Conservation (phyloP, 2,329 filamentous ascomycete species). For the Neodidymelliopsis sp. region DNA sequence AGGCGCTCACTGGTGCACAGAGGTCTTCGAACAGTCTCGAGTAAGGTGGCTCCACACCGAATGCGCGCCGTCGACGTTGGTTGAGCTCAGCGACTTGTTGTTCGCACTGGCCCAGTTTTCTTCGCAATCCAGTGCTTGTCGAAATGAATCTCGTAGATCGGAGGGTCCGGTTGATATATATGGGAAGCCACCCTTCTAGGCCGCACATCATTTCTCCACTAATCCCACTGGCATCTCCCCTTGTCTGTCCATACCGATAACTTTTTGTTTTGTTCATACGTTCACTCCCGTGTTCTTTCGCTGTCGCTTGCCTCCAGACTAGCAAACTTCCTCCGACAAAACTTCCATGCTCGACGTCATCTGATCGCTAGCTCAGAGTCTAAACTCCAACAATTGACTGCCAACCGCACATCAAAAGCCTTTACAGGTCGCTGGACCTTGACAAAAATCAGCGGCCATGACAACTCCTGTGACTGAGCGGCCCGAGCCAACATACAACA, state of each 20-base stretch:
- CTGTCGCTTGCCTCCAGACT: conserved; percentile 5
- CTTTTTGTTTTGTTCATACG: background rate
- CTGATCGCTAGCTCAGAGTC: conserved; percentile 4
- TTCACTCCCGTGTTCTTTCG: conserved; percentile 1
- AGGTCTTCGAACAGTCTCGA: conserved; percentile 15
- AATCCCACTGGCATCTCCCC: conserved; percentile 1
- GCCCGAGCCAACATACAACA: conserved; percentile 47
- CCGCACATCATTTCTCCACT: conserved; percentile 18
- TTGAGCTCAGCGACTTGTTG: conserved; percentile 20
- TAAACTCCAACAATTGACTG: conserved; percentile 1
- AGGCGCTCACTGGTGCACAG: conserved; percentile 8
- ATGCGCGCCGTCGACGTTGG: conserved; percentile 19
- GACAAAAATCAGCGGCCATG: conserved; percentile 35
- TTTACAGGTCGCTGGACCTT: conserved; percentile 12
- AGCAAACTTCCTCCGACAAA: conserved; percentile 7
- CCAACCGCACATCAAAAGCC: background rate
- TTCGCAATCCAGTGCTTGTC: conserved; percentile 13
- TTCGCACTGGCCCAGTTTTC: conserved; percentile 23
- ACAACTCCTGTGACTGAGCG: conserved; percentile 45
- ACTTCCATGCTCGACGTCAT: conserved; percentile 10
- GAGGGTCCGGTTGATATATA: conserved; percentile 7
- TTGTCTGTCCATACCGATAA: background rate
- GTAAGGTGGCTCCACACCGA: conserved; percentile 13
- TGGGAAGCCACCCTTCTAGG: conserved; percentile 9
- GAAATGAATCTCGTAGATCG: conserved; percentile 13